Conservation (phyloP, 2,329 filamentous ascomycete species). For the Graphilbum fragrans region DNA sequence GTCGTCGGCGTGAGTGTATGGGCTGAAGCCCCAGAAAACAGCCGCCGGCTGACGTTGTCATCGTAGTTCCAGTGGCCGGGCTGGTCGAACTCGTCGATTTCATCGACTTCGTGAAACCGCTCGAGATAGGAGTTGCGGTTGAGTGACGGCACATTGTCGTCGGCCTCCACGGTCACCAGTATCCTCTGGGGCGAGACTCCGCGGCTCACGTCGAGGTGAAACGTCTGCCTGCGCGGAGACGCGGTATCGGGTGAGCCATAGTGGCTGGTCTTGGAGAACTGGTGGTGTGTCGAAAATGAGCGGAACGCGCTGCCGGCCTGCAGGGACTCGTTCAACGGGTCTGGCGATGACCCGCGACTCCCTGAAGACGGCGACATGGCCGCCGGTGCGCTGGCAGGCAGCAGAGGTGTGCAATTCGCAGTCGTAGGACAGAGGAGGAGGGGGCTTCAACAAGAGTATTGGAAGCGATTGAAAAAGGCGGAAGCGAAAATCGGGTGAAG, state of each 20-base stretch:
- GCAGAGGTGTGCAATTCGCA: neutral
- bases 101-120: no score
- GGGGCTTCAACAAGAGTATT: neutral
- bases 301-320: slow-evolving; percentile 11
- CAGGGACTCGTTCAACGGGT: slow-evolving; percentile 29
- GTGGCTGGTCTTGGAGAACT: slow-evolving; percentile 21
- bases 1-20: slow-evolving; percentile 22
- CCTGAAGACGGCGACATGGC: neutral
- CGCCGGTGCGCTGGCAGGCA: neutral
- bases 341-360: slow-evolving; percentile 33
- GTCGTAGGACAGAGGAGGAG: neutral
- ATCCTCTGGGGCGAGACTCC: slow-evolving; percentile 37
- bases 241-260: slow-evolving; percentile 17
- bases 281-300: neutral
- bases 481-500: no score
- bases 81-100: neutral
- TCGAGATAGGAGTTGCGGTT: no score
- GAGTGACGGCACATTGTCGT: no score
- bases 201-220: slow-evolving; percentile 43
- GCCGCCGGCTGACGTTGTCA: slow-evolving; percentile 19
- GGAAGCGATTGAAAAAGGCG: neutral
- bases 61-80: neutral
- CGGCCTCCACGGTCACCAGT: slow-evolving; percentile 43
- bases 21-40: slow-evolving; percentile 15
- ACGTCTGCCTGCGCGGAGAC: slow-evolving; percentile 44